These are phyloP conservation scores for Stachybotrys echinatus DNA, from an alignment of 2,329 filamentous ascomycete species.

Conservation along the genomic window DNA sequence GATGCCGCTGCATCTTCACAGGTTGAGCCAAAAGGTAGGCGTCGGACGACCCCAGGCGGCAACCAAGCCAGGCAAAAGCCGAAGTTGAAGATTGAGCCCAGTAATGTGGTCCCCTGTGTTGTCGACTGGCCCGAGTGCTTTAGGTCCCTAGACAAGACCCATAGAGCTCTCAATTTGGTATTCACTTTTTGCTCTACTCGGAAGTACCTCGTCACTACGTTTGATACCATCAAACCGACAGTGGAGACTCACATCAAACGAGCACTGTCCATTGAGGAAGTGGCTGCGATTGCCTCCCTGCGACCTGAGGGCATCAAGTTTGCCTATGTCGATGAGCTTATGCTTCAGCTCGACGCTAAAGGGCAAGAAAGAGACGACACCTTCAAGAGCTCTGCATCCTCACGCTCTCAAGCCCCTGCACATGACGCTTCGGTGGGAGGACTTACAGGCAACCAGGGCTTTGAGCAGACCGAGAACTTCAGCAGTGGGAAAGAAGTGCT, in stretches of 20 bases:
- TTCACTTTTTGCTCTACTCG: conserved; percentile 93
- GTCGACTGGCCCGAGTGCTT: conserved; percentile 71
- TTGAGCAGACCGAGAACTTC: conserved; percentile 22
- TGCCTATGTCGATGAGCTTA: conserved; percentile 77
- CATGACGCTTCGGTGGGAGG: conserved; percentile 54
- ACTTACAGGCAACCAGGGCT: conserved; percentile 41
- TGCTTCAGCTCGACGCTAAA: conserved; percentile 74
- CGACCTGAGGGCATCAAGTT: conserved; percentile 78
- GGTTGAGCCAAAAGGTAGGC: not conserved
- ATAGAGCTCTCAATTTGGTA: conserved; percentile 83
- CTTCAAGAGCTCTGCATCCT: conserved; percentile 44
- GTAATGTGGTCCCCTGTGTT: conserved; percentile 18
- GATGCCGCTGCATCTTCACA: not conserved
- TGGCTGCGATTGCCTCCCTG: conserved; percentile 74
- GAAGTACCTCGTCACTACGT: conserved; percentile 87
- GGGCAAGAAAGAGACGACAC: conserved; percentile 61
- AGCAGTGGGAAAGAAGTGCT: conserved; percentile 60
- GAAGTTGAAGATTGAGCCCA: conserved; percentile 11
- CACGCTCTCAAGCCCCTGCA: conserved; percentile 43
- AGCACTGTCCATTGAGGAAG: conserved; percentile 66
- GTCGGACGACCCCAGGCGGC: conserved; percentile 1
- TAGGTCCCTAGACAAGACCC: conserved; percentile 65
- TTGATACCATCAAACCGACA: conserved; percentile 78
- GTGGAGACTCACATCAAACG: conserved; percentile 79
- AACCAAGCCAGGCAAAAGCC: conserved; percentile 6